Percentiles rank a stretch among this genome's conserved stretches.
These are phyloP conservation scores for Symbiotaphrina buchneri DNA, from an alignment of 495 filamentous ascomycete species.

Conservation along the genomic window DNA sequence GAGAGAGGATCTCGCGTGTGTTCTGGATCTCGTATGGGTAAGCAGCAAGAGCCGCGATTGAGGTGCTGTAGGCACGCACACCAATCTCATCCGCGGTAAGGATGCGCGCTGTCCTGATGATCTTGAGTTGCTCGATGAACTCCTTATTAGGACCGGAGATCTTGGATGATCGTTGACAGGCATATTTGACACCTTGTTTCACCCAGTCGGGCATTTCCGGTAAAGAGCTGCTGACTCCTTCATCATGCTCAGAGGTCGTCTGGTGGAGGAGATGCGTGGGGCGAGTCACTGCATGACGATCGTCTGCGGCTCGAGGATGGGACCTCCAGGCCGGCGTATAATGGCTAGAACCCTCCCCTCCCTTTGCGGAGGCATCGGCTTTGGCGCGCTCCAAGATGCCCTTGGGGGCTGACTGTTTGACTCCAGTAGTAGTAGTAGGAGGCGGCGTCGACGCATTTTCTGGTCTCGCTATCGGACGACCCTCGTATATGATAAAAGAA, in stretches of 20 bases:
- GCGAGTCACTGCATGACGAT: constrained; percentile 8
- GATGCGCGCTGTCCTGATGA: constrained; percentile 46
- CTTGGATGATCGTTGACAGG: constrained; percentile 64
- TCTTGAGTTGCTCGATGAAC: constrained; percentile 57
- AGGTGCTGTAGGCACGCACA: constrained; percentile 69
- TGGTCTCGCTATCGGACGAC: constrained; percentile 13
- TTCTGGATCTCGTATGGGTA: constrained; percentile 44
- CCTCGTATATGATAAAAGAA: constrained; percentile 45
- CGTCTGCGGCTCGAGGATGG: neutral
- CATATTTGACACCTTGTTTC: constrained; percentile 37
- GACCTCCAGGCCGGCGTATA: neutral
- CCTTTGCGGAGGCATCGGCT: constrained; percentile 15
- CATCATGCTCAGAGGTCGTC: constrained; percentile 54
- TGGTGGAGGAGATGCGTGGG: constrained; percentile 29
- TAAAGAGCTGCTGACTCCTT: constrained; percentile 15
- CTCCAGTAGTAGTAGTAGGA: neutral
- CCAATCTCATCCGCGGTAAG: constrained; percentile 57
- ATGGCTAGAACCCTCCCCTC: neutral
- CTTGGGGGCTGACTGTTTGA: constrained; percentile 1
- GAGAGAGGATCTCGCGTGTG: constrained; percentile 34
- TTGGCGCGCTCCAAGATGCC: constrained; percentile 29
- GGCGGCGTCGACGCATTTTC: constrained; percentile 2
- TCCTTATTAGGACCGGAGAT: constrained; percentile 42
- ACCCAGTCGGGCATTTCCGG: constrained; percentile 52
- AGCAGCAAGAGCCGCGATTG: constrained; percentile 62